phyloP scores from a whole-genome alignment of 73 alveolate genomes.

The Tetrahymena borealis region DNA sequence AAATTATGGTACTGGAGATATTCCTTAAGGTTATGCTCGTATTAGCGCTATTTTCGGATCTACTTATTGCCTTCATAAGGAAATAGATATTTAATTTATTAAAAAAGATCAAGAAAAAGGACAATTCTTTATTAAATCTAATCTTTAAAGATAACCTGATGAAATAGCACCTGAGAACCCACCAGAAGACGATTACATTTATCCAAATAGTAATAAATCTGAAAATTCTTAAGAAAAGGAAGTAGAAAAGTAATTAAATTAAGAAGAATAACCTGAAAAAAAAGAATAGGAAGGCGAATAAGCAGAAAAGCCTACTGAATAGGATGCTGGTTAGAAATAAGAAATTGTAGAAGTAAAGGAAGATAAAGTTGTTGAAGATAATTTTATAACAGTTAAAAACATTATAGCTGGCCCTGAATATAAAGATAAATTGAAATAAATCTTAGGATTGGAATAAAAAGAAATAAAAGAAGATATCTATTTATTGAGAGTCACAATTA shows the following conservation, averaged over 20 bases:
- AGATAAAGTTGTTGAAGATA: not conserved
- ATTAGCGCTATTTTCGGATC: conserved; percentile 23
- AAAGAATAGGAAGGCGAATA: not conserved
- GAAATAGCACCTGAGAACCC: not conserved
- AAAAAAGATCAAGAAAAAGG: not conserved
- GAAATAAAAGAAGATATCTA: not conserved
- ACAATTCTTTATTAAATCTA: not conserved
- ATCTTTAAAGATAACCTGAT: not conserved
- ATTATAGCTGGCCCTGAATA: not conserved
- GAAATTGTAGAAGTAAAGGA: not conserved
- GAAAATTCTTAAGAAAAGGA: no score
- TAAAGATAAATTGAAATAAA: not conserved
- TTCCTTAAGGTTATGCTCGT: conserved; percentile 24
- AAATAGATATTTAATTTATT: not conserved
- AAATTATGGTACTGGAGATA: conserved; percentile 31
- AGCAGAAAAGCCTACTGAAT: not conserved
- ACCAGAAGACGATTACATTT: not conserved
- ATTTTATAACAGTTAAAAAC: not conserved
- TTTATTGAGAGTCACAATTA: not conserved
- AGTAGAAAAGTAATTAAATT: not conserved
- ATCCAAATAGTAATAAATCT: not conserved
- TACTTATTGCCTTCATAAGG: not conserved
- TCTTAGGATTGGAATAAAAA: not conserved
- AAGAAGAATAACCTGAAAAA: not conserved
- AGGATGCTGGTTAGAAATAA: not conserved